phyloP scores from a whole-genome alignment of 176 grass and related monocot species.

The Puya raimondii region DNA sequence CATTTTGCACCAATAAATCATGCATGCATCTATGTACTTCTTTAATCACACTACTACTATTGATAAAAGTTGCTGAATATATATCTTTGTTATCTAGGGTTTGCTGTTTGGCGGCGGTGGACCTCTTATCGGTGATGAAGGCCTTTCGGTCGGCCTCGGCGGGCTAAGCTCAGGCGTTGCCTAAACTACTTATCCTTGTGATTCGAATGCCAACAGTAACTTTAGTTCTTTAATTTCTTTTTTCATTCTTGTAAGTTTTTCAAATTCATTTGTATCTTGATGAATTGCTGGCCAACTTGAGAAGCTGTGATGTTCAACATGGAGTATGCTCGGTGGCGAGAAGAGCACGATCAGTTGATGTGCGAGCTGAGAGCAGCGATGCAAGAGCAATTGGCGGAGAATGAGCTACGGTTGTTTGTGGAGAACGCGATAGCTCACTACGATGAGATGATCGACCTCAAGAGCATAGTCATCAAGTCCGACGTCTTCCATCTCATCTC shows the following conservation, averaged over 20 bases:
- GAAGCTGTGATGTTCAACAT: constrained; percentile 79
- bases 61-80: background rate
- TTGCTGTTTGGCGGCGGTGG: constrained; percentile 31
- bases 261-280: background rate
- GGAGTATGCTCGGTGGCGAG: constrained; percentile 74
- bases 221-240: background rate
- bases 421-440: constrained; percentile 71
- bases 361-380: constrained; percentile 73
- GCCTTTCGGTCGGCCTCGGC: constrained; percentile 37
- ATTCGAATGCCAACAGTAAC: background rate
- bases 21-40: background rate
- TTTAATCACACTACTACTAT: background rate
- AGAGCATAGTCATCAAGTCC: constrained; percentile 49
- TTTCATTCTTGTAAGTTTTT: background rate
- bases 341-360: constrained; percentile 76
- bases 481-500: constrained; percentile 98
- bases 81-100: constrained; percentile 22
- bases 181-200: background rate
- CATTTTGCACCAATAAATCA: background rate
- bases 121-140: constrained; percentile 39
- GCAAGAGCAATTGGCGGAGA: constrained; percentile 72
- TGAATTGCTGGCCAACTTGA: background rate
- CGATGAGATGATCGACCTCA: constrained; percentile 69
- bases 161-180: constrained; percentile 47
- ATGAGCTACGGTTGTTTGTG: constrained; percentile 85